phyloP scores from a whole-genome alignment of 139 green algal genomes.

The Pleodorina starrii region DNA sequence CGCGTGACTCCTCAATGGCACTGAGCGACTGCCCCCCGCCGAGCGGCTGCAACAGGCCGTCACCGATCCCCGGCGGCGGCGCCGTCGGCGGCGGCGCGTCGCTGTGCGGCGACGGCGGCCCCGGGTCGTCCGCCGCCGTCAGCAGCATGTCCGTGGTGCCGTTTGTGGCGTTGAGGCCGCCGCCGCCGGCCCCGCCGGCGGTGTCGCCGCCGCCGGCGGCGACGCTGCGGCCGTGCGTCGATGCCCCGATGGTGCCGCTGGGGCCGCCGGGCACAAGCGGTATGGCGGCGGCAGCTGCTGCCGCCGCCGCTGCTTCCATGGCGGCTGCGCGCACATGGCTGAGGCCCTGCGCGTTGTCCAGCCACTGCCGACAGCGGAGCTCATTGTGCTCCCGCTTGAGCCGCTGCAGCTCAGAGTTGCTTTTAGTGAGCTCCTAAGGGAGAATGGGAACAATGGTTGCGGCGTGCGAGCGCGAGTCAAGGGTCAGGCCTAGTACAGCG shows the following conservation, averaged over 20 bases:
- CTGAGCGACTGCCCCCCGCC: slow-evolving; percentile 1
- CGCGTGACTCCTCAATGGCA: slow-evolving; percentile 30
- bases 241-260: background rate
- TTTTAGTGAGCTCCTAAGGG: slow-evolving; percentile 54
- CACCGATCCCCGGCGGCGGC: background rate
- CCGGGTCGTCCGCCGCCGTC: background rate
- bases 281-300: background rate
- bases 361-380: slow-evolving; percentile 51
- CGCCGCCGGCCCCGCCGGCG: background rate
- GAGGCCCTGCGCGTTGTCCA: slow-evolving; percentile 53
- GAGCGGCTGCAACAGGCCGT: background rate
- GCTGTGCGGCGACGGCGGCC: slow-evolving; percentile 27
- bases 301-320: slow-evolving; percentile 3
- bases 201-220: background rate
- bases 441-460: too few species aligned
- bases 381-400: slow-evolving; percentile 49
- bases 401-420: slow-evolving; percentile 38
- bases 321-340: slow-evolving; percentile 49
- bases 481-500: too few species aligned
- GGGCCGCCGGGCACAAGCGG: background rate
- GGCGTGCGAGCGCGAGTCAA: too few species aligned
- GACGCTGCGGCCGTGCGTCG: slow-evolving; percentile 2
- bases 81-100: background rate
- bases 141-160: background rate
- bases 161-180: slow-evolving; percentile 29